Evolutionary conservation across 2,329 filamentous ascomycete genomes (phyloP).

Genomic region (Bipolaris zeicola): DNA sequence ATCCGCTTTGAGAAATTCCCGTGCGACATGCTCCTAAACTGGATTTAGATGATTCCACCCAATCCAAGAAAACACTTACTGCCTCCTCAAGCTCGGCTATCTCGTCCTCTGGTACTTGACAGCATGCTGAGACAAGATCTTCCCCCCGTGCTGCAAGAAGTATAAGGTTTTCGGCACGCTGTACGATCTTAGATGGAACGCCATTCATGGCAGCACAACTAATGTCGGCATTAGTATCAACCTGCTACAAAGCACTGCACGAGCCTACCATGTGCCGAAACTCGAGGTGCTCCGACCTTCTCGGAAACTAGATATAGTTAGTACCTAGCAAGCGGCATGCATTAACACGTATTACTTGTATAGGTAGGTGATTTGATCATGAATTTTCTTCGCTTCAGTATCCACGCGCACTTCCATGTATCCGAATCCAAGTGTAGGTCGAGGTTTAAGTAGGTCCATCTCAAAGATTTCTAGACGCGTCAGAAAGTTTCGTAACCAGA

Average conservation of each 20-base stretch:
- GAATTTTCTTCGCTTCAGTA: constrained; percentile 54
- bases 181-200: constrained; percentile 71
- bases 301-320: constrained; percentile 50
- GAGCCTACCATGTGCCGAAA: constrained; percentile 71
- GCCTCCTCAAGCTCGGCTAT: constrained; percentile 70
- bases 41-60: constrained; percentile 9
- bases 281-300: constrained; percentile 76
- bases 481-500: background rate
- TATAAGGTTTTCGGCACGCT: constrained; percentile 76
- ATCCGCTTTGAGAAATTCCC: constrained; percentile 51
- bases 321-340: background rate
- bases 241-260: too few species aligned
- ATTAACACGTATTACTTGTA: constrained; percentile 61
- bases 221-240: constrained; percentile 6
- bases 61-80: constrained; percentile 47
- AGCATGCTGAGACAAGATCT: constrained; percentile 75
- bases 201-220: constrained; percentile 87
- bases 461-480: constrained; percentile 70
- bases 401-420: constrained; percentile 76
- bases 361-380: constrained; percentile 73
- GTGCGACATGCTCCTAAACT: constrained; percentile 49
- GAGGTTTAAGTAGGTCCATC: constrained; percentile 60
- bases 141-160: constrained; percentile 72
- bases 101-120: constrained; percentile 68
- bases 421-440: constrained; percentile 61